Conservation (phyloP, 108 stramenopile genomes). For the Pseudonitzschia multiseries region DNA sequence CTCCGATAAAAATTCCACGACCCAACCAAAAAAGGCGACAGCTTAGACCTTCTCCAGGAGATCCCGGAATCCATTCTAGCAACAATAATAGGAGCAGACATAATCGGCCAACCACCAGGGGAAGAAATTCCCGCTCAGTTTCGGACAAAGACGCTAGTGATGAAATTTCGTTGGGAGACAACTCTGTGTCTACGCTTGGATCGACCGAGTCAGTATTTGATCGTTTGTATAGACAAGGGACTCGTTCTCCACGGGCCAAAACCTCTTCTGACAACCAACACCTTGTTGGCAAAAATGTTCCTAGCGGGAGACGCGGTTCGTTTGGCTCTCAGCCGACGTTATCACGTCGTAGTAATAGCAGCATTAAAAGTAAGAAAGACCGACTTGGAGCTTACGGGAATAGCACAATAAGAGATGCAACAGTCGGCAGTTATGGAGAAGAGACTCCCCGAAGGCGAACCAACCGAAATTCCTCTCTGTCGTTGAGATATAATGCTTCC, state of each 20-base stretch:
- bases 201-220: constrained; percentile 35
- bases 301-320: neutral
- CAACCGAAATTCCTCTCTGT: neutral
- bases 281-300: neutral
- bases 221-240: constrained; percentile 22
- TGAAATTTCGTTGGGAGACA: constrained; percentile 15
- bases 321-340: neutral
- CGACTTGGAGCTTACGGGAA: constrained; percentile 8
- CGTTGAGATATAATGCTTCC: neutral
- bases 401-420: neutral
- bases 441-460: constrained; percentile 2
- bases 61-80: neutral
- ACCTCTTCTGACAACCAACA: neutral
- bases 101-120: neutral
- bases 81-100: neutral
- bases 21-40: neutral
- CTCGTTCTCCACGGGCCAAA: neutral
- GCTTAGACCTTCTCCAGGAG: neutral
- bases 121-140: neutral
- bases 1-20: constrained; percentile 5
- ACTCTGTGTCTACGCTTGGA: constrained; percentile 28
- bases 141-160: neutral
- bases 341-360: neutral
- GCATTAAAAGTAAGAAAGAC: constrained; percentile 1
- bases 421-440: neutral